Evolutionary conservation across 352 stramenopile species (phyloP).

Genomic region (Globisporangium solare): DNA sequence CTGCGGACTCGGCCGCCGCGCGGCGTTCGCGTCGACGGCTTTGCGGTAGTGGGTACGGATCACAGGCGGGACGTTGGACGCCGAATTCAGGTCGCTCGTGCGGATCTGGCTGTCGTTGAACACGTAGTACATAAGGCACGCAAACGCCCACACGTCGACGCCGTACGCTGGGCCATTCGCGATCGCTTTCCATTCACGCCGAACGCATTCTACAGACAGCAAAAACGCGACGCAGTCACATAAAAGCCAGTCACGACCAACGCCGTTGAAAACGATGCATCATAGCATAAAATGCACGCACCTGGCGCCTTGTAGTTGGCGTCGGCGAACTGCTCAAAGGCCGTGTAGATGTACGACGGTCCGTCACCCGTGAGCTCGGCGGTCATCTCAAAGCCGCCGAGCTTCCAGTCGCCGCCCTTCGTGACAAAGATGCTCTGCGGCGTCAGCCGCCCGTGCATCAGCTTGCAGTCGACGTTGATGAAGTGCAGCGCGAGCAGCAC

Average conservation of each 20-base stretch:
- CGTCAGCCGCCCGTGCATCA: slow-evolving; percentile 89
- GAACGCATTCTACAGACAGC: slow-evolving; percentile 53
- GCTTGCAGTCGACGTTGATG: slow-evolving; percentile 92
- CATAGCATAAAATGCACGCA: slow-evolving; percentile 19
- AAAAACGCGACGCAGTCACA: not conserved
- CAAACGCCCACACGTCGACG: slow-evolving; percentile 77
- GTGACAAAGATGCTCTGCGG: slow-evolving; percentile 94
- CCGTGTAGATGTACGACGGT: slow-evolving; percentile 70
- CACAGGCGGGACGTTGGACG: slow-evolving; percentile 60
- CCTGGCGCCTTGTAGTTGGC: slow-evolving; percentile 76
- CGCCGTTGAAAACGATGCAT: not conserved
- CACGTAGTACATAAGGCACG: slow-evolving; percentile 70
- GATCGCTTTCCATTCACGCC: slow-evolving; percentile 72
- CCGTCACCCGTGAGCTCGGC: slow-evolving; percentile 81
- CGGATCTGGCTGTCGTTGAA: slow-evolving; percentile 72
- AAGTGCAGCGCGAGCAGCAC: slow-evolving; percentile 93
- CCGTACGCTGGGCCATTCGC: slow-evolving; percentile 42
- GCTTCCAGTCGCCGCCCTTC: slow-evolving; percentile 94
- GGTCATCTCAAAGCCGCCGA: slow-evolving; percentile 91
- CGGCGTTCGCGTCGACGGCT: slow-evolving; percentile 63
- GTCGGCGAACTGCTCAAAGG: slow-evolving; percentile 82
- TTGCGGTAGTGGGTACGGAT: slow-evolving; percentile 76
- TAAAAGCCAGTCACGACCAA: slow-evolving; percentile 17
- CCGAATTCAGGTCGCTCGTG: slow-evolving; percentile 45
- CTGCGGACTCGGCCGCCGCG: slow-evolving; percentile 69